phyloP scores from a whole-genome alignment of 805 yeast genomes.

The Komagataella phaffii region DNA sequence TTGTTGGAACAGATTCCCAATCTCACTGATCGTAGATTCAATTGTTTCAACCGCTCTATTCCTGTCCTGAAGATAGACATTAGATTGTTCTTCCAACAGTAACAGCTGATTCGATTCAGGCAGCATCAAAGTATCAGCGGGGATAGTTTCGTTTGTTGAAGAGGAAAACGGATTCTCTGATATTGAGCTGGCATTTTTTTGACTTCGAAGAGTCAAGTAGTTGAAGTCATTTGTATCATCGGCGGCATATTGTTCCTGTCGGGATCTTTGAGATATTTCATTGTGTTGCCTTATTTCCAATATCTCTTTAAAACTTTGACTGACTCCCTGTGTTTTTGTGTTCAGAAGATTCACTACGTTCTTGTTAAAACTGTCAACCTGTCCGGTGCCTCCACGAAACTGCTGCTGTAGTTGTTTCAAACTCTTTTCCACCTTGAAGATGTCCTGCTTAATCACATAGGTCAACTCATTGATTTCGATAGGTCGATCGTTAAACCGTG shows the following conservation, averaged over 20 bases:
- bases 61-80: constrained; percentile 66
- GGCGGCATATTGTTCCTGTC: constrained; percentile 77
- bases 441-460: constrained; percentile 74
- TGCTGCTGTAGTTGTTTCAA: constrained; percentile 48
- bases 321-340: constrained; percentile 81
- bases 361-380: constrained; percentile 59
- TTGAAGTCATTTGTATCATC: constrained; percentile 20
- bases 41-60: constrained; percentile 89
- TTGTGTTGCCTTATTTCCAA: constrained; percentile 75
- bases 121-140: constrained; percentile 41
- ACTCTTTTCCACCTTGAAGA: constrained; percentile 65
- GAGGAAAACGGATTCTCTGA: constrained; percentile 25
- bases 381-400: constrained; percentile 23
- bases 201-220: constrained; percentile 6
- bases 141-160: constrained; percentile 6
- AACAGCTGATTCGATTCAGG: constrained; percentile 77
- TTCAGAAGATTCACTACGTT: constrained; percentile 81
- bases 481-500: constrained; percentile 25
- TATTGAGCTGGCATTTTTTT: constrained; percentile 5
- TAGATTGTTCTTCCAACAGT: constrained; percentile 74
- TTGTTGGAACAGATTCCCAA: constrained; percentile 88
- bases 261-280: constrained; percentile 64
- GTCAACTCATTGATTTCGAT: constrained; percentile 89
- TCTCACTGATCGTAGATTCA: constrained; percentile 94
- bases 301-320: constrained; percentile 86